Percentiles rank a stretch among this genome's conserved stretches.
Conservation (phyloP, 2,329 filamentous ascomycete genomes). For the Stemphylium lycopersici region DNA sequence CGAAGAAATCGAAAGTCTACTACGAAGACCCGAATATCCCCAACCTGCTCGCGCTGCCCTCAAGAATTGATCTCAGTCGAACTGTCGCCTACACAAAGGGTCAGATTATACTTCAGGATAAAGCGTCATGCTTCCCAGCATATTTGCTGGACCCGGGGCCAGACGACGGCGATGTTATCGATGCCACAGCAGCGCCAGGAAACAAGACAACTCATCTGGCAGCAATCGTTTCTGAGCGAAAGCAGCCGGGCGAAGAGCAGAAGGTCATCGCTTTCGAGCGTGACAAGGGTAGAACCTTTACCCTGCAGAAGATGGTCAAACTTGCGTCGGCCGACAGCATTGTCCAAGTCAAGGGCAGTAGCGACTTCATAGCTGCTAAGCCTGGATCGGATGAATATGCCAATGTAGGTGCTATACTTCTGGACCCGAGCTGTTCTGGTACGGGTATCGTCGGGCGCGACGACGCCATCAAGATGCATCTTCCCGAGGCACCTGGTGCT, state of each 20-base stretch:
- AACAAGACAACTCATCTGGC: slow-evolving; percentile 97
- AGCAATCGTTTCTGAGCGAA: slow-evolving; percentile 66
- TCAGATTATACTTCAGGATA: slow-evolving; percentile 89
- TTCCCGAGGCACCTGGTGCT: slow-evolving; percentile 51
- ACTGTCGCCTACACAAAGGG: slow-evolving; percentile 76
- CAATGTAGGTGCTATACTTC: slow-evolving; percentile 78
- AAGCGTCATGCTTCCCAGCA: slow-evolving; percentile 95
- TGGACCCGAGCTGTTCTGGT: slow-evolving; percentile 95
- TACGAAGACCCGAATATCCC: slow-evolving; percentile 83
- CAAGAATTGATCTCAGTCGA: slow-evolving; percentile 73
- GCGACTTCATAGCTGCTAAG: slow-evolving; percentile 82
- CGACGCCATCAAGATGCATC: slow-evolving; percentile 68
- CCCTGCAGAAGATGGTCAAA: slow-evolving; percentile 82
- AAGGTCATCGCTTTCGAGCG: slow-evolving; percentile 81
- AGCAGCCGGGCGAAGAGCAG: slow-evolving; percentile 33
- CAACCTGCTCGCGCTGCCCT: slow-evolving; percentile 79
- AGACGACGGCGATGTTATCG: slow-evolving; percentile 78
- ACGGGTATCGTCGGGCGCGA: slow-evolving; percentile 93
- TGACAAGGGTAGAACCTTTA: slow-evolving; percentile 72
- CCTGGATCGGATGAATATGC: slow-evolving; percentile 66
- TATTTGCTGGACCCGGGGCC: slow-evolving; percentile 76
- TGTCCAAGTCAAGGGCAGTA: slow-evolving; percentile 72
- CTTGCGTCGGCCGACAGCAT: slow-evolving; percentile 72
- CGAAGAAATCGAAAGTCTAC: slow-evolving; percentile 57
- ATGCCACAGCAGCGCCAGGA: slow-evolving; percentile 91